Evolutionary conservation across 768 basidiomycete genomes (phyloP), one percentile per base, ranked within the genome.

Genomic region (Boletellus ananas): DNA sequence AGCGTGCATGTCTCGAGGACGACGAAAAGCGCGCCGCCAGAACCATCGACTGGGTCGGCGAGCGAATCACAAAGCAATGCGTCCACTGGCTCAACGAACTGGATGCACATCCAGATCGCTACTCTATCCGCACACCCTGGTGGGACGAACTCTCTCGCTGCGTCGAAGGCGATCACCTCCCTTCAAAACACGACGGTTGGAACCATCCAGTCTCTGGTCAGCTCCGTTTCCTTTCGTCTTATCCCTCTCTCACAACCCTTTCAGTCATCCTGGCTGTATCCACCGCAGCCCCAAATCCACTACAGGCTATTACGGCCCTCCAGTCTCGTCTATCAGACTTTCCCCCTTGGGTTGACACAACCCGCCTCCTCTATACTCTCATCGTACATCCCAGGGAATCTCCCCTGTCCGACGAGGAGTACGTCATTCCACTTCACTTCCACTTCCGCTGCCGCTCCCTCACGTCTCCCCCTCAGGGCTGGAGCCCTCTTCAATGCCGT

Each of bases 1-100:
- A 93, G 62, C 67, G 73, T 16, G 85, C 85, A 13, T 88, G 85
- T 56, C 77, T 77, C 16, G 90, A 93, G 66, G 84, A 86, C 57
- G 90, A 91, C 55, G 85, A 88, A 54, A 70, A 81, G 57, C 85
- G 90, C 29, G 87, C 90, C 0, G 79, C 79, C 20, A 79, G 90
- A 41, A 84, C 80, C n/a, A 77, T 92, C 57, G 90, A 93, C 70
- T 93, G 90, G 90, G 85, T 93, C 55, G 78, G 85, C 34, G 79
- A 80, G 11, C 81, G 90, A 42, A 83, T 92, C 47, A 69, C 73
- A 36, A 76, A 74, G 53, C 76, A 81, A 49, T 83, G 83, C 51
- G 67, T 76, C 8, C 79, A 75, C 62, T 93, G 90, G 90, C 76
- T 88, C 27, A 80, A 83, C 36, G 81, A 87, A 59, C 61, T 83